Conservation (phyloP, 2,329 filamentous ascomycete genomes). For the Xylariaceae sp. region DNA sequence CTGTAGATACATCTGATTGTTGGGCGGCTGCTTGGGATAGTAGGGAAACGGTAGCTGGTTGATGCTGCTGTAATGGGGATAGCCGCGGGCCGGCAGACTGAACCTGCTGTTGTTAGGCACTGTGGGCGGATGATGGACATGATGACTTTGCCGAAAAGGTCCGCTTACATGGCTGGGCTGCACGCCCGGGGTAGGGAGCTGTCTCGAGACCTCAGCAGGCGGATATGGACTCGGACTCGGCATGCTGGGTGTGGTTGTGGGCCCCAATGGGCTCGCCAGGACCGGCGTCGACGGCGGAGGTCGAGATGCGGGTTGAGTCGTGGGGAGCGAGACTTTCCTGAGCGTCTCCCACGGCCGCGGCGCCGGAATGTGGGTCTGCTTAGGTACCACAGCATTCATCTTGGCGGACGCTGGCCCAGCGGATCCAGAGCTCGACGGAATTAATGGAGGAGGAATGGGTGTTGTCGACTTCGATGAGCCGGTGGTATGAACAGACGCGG, state of each 20-base stretch:
- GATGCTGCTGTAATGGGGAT: conserved; percentile 17
- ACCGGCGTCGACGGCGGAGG: background rate
- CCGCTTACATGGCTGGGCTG: conserved; percentile 34
- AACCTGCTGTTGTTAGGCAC: conserved; percentile 35
- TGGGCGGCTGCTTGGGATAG: conserved; percentile 1
- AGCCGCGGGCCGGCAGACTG: conserved; percentile 20
- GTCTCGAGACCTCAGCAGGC: conserved; percentile 16
- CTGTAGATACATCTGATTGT: conserved; percentile 3
- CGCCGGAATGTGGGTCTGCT: conserved; percentile 30
- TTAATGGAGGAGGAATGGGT: conserved; percentile 12
- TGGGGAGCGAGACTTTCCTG: conserved; percentile 21
- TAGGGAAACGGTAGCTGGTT: conserved; percentile 3
- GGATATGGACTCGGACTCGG: conserved; percentile 6
- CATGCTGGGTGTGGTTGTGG: conserved; percentile 1
- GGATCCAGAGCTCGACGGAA: conserved; percentile 5
- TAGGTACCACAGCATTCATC: conserved; percentile 12
- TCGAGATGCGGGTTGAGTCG: conserved; percentile 7
- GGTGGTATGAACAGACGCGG: background rate
- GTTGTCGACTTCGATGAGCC: conserved; percentile 10
- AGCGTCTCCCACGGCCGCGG: conserved; percentile 33
- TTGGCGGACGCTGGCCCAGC: conserved; percentile 9
- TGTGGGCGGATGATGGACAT: conserved; percentile 28
- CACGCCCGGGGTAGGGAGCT: conserved; percentile 21
- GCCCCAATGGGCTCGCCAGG: conserved; percentile 1
- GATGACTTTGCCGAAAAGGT: conserved; percentile 29